A percentile compares a stretch with the other conserved stretches of the same genome.
Evolutionary conservation across 2,329 filamentous ascomycete genomes (phyloP).

Genomic region (Setomelanomma holmii): DNA sequence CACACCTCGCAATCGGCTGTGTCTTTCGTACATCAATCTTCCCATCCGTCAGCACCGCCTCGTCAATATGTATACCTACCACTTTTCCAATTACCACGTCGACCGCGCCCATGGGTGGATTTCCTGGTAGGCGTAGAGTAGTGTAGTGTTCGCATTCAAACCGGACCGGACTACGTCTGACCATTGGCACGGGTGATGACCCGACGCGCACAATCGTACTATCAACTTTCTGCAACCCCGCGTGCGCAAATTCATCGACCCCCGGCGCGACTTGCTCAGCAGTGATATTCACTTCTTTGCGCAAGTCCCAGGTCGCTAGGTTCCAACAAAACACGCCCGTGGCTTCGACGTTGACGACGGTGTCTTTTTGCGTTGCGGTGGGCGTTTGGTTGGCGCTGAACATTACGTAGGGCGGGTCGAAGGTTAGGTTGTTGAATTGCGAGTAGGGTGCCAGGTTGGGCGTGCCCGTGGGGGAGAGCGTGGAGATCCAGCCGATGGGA

Average conservation of each 20-base stretch:
- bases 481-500: constrained; percentile 70
- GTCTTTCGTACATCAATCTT: constrained; percentile 64
- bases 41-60: constrained; percentile 62
- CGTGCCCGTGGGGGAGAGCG: constrained; percentile 54
- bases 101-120: constrained; percentile 64
- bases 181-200: constrained; percentile 56
- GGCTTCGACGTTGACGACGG: constrained; percentile 62
- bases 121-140: constrained; percentile 63
- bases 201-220: constrained; percentile 46
- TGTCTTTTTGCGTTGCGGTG: constrained; percentile 60
- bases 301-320: constrained; percentile 63
- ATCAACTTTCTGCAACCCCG: constrained; percentile 58
- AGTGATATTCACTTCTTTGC: constrained; percentile 63
- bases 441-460: constrained; percentile 67
- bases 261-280: constrained; percentile 59
- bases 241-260: constrained; percentile 63
- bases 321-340: constrained; percentile 67
- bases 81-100: constrained; percentile 66
- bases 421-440: constrained; percentile 70
- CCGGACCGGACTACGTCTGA: constrained; percentile 61
- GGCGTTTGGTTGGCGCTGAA: constrained; percentile 66
- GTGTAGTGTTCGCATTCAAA: constrained; percentile 66
- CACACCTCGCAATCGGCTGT: constrained; percentile 65
- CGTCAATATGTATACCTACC: constrained; percentile 64
- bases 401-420: constrained; percentile 69